Evolutionary conservation across 169 alveolate genomes (phyloP).

Genomic region (Plasmodium cynomolgi): DNA sequence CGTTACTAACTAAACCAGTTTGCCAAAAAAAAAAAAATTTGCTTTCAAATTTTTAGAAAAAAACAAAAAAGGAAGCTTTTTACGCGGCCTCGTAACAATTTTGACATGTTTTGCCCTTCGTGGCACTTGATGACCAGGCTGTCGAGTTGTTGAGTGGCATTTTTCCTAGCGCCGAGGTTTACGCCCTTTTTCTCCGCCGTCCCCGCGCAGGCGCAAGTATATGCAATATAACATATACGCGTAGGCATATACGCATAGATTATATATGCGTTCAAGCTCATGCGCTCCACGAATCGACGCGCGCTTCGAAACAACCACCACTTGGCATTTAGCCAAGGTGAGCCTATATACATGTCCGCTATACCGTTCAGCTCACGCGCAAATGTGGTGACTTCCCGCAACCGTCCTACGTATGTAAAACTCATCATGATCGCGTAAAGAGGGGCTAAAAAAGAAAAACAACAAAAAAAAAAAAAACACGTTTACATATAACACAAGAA

Average conservation of each 20-base stretch:
- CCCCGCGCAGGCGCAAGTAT: not conserved
- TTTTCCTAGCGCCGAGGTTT: not conserved
- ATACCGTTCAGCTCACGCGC: not conserved
- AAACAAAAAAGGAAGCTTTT: not conserved
- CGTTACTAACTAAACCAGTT: not conserved
- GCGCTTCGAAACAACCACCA: not conserved
- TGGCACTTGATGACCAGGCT: not conserved
- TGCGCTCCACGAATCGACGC: not conserved
- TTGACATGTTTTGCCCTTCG: not conserved
- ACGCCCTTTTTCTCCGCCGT: not conserved
- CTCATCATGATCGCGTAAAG: not conserved
- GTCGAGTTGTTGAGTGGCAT: not conserved
- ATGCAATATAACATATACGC: not conserved
- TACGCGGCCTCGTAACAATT: not conserved
- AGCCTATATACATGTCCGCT: not conserved
- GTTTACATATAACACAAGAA: not conserved
- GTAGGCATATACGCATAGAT: not conserved
- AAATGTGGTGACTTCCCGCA: not conserved
- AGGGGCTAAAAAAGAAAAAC: not conserved
- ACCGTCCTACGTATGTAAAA: not conserved
- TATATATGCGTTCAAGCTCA: not conserved
- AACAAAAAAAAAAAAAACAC: conserved; percentile 8
- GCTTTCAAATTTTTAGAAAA: not conserved
- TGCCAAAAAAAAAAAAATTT: not conserved
- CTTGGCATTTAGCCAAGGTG: not conserved